Conservation (phyloP, 225 moss, liverwort and hornwort genomes). For the Sphagnum contortum region DNA sequence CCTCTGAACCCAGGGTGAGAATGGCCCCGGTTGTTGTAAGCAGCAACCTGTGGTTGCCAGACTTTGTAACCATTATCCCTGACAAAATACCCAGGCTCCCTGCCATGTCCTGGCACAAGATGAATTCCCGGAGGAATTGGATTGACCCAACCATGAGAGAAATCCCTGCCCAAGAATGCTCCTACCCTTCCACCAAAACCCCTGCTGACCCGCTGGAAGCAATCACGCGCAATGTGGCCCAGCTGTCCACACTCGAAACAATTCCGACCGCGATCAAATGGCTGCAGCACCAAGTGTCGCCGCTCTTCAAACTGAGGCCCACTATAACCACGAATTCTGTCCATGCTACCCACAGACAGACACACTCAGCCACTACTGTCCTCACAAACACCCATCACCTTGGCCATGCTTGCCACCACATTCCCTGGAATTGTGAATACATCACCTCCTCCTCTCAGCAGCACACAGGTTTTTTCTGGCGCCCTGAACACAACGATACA, state of each 20-base stretch:
- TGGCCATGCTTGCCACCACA: constrained; percentile 36
- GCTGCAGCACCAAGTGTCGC: constrained; percentile 39
- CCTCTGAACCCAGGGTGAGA: constrained; percentile 23
- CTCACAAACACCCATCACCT: constrained; percentile 47
- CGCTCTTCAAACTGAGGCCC: constrained; percentile 61
- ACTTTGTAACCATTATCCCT: constrained; percentile 40
- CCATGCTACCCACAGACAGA: constrained; percentile 36
- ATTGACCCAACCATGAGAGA: constrained; percentile 27
- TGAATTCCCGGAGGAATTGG: constrained; percentile 26
- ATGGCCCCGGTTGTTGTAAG: constrained; percentile 30
- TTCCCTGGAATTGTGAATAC: too few relatives aligned
- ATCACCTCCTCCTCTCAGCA: too few relatives aligned
- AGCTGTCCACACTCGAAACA: constrained; percentile 58
- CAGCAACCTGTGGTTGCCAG: constrained; percentile 42
- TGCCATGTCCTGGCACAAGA: constrained; percentile 24
- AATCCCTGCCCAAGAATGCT: constrained; percentile 26
- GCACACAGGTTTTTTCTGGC: too few relatives aligned
- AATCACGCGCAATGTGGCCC: constrained; percentile 51
- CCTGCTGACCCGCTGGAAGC: constrained; percentile 22
- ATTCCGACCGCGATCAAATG: constrained; percentile 43
- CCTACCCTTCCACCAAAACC: constrained; percentile 24
- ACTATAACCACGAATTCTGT: constrained; percentile 59
- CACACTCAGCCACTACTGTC: constrained; percentile 49
- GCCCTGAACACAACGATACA: too few relatives aligned
- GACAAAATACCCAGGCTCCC: constrained; percentile 40